These are phyloP conservation scores for Boletus speciosus DNA, from an alignment of 768 basidiomycete genomes.

Conservation along the genomic window DNA sequence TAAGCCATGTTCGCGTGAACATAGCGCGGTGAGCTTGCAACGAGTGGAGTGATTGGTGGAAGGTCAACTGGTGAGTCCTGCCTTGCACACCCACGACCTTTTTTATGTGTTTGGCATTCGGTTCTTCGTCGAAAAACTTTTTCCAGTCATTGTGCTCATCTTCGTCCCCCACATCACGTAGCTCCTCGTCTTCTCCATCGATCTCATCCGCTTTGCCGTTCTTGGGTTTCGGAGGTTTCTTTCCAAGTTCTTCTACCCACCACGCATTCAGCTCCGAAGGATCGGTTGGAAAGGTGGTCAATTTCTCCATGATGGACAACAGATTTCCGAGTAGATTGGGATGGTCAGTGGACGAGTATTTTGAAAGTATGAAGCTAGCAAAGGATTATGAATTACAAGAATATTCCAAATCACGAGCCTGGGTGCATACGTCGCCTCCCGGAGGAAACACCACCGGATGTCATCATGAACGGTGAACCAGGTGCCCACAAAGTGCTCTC, in stretches of 20 bases:
- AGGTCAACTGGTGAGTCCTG: constrained; percentile 61
- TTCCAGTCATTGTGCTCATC: constrained; percentile 67
- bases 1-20: constrained; percentile 80
- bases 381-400: constrained; percentile 1
- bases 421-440: constrained; percentile 63
- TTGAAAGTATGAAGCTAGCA: constrained; percentile 25
- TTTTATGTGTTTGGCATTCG: constrained; percentile 35
- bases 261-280: constrained; percentile 66
- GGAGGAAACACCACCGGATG: constrained; percentile 85
- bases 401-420: neutral
- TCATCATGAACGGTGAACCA: constrained; percentile 82
- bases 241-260: constrained; percentile 71
- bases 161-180: constrained; percentile 32
- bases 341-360: constrained; percentile 28
- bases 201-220: constrained; percentile 40
- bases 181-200: constrained; percentile 32
- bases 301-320: constrained; percentile 60
- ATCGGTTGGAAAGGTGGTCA: constrained; percentile 74
- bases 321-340: constrained; percentile 48
- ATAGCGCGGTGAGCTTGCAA: constrained; percentile 74
- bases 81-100: constrained; percentile 35
- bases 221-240: constrained; percentile 52
- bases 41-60: constrained; percentile 76
- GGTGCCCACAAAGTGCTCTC: constrained; percentile 59
- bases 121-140: constrained; percentile 75